These are phyloP conservation scores for Penicillium flavigenum DNA, from an alignment of 495 filamentous ascomycete genomes.

Conservation along the genomic window DNA sequence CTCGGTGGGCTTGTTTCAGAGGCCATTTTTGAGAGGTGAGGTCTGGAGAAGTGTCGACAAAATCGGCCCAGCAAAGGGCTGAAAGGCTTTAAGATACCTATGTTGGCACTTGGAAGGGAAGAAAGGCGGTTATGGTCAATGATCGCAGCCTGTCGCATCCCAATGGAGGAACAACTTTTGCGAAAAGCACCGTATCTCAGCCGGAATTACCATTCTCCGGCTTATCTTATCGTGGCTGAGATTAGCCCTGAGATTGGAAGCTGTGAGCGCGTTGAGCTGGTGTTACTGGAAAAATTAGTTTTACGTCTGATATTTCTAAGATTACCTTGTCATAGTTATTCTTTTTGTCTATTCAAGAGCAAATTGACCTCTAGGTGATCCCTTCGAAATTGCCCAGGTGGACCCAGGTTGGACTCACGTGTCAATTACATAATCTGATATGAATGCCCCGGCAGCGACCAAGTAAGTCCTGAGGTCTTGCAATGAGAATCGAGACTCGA, in stretches of 20 bases:
- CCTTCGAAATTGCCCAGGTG: background rate
- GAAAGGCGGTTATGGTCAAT: conserved; percentile 1
- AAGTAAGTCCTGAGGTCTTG: background rate
- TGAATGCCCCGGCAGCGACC: background rate
- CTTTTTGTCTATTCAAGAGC: background rate
- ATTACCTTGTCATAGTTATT: background rate
- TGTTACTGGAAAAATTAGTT: background rate
- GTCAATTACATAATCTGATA: conserved; percentile 10
- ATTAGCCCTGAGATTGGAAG: background rate
- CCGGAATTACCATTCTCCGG: conserved; percentile 28
- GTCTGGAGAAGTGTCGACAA: conserved; percentile 11
- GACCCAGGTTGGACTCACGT: too few relatives aligned
- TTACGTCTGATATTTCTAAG: background rate
- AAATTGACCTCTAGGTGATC: background rate
- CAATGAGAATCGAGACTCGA: background rate
- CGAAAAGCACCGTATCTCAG: conserved; percentile 26
- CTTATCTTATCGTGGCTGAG: conserved; percentile 31
- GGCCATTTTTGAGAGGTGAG: conserved; percentile 30
- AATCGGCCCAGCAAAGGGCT: conserved; percentile 35
- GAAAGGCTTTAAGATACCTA: conserved; percentile 33
- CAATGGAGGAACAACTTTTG: conserved; percentile 13
- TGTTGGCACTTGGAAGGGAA: conserved; percentile 25
- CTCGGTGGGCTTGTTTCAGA: conserved; percentile 24
- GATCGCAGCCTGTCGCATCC: conserved; percentile 6
- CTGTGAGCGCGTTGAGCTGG: background rate